Base-by-base conservation (phyloP, 2,329 filamentous ascomycete genomes). In the Saccharata proteae region DNA sequence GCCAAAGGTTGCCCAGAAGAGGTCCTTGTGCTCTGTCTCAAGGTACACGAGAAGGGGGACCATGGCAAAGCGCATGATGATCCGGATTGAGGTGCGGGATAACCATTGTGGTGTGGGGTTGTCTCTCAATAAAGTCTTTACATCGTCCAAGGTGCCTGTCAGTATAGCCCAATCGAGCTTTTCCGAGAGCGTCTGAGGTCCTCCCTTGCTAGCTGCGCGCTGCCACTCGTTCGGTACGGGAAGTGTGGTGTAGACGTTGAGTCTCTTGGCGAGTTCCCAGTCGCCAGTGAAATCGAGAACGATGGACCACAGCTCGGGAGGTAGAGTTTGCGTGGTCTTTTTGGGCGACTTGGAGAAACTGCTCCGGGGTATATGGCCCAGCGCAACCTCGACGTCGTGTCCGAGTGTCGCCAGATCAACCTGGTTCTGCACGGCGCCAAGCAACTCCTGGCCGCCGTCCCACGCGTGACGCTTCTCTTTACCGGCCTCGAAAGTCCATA, bases 11-110 rank as follows among this genome's bases (percentile, higher is more conserved):
- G 78, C 75, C 69, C 80, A 85, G 59, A 92, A 90, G 3, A 94
- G 71, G 37, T 92, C 73, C 32, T 71, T 69, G 54, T 72, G 69
- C 29, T 74, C 63, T 15, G 69, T 67, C 41, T 80, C 75, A 1
- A 84, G 61, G 46, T 80, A 85, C 2, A 72, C 71, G 19, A 96
- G 70, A 3, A 93, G 73, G 9, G 80, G 74, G 11, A 78, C 80
- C 43, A 88, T 77, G 24, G 78, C 81, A 52, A 94, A 94, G 42
- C 90, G 85, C 61, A 94, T 84, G 43, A 93, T 85, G 23, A 93
- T 71, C 47, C 86, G 85, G 39, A 90, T 80, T 21, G 82, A 81
- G 2, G 92, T 65, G 3, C 78, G 78, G 0, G 85, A 90, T 9
- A 94, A 66, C 40, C 83, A 79, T 16, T 73, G 73, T 19, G 79